Conservation (phyloP, 306 rosid genomes). For the Begonia masoniana region DNA sequence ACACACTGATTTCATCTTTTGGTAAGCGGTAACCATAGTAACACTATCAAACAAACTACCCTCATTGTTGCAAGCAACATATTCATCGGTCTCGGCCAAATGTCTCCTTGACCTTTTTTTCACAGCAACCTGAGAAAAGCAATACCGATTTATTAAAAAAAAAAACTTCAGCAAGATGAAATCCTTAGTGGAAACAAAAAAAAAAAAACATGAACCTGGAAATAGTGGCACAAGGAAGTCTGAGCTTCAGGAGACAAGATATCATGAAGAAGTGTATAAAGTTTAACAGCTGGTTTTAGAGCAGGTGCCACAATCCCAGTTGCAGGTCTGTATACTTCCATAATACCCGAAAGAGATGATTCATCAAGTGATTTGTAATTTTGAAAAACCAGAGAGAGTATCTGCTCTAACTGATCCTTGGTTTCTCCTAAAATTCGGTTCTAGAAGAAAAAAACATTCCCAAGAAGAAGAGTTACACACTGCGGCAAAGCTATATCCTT, state of each 20-base stretch:
- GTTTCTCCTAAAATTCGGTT: constrained; percentile 94
- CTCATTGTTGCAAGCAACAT: constrained; percentile 51
- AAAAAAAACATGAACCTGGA: constrained; percentile 59
- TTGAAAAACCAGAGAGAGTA: constrained; percentile 63
- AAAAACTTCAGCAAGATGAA: constrained; percentile 4
- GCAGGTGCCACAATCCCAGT: constrained; percentile 78
- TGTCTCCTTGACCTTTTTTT: constrained; percentile 83
- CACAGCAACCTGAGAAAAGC: constrained; percentile 56
- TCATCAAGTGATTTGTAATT: constrained; percentile 94
- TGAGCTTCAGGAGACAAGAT: constrained; percentile 93
- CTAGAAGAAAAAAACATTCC: constrained; percentile 15
- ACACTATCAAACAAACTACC: constrained; percentile 48
- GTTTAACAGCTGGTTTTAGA: constrained; percentile 85
- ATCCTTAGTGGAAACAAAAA: constrained; percentile 1
- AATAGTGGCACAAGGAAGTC: constrained; percentile 78
- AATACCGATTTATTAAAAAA: constrained; percentile 15
- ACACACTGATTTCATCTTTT: constrained; percentile 78
- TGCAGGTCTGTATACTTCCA: constrained; percentile 67
- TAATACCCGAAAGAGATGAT: constrained; percentile 58
- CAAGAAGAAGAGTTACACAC: too few species aligned
- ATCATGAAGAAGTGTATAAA: constrained; percentile 86
- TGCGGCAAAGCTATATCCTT: too few species aligned
- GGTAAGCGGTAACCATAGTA: constrained; percentile 58
- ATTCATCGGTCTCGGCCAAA: constrained; percentile 86
- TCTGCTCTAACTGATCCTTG: constrained; percentile 80